A percentile compares a stretch with the other conserved stretches of the same genome.
Conservation (phyloP, 345 rosid genomes). For the Brassica napus region Da-Ae NC_063452.1:632001-632500, state of each 20-base stretch:
- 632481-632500: constrained; percentile 69
- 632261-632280: constrained; percentile 63
- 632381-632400: background rate
- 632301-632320: constrained; percentile 71
- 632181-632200: background rate
- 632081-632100: background rate
- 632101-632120: background rate
- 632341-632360: background rate
- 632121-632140: background rate
- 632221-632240: background rate
- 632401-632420: background rate
- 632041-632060: background rate
- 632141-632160: background rate
- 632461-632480: constrained; percentile 46
- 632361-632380: too few relatives aligned
- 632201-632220: background rate
- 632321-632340: constrained; percentile 66
- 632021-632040: background rate
- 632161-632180: background rate
- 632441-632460: background rate
- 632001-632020: background rate
- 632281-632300: constrained; percentile 64
- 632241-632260: background rate
- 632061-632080: background rate
- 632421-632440: background rate